A percentile compares a stretch with the other conserved stretches of the same genome.
phyloP scores from a whole-genome alignment of 192 early-diverging fungal species.

The Mortierella claussenii region DNA sequence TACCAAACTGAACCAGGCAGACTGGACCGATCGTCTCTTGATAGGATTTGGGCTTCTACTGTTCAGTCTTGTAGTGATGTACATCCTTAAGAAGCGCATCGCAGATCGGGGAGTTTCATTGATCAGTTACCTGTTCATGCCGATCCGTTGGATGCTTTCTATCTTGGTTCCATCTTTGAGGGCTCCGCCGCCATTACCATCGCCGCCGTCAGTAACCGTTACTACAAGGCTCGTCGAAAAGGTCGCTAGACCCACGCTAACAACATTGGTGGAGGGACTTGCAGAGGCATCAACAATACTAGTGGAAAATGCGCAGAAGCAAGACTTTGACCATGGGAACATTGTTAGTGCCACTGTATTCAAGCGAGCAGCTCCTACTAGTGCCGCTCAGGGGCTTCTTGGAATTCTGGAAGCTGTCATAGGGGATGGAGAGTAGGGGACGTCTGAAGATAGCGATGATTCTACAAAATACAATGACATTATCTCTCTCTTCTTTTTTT shows the following conservation, averaged over 20 bases:
- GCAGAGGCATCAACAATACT: neutral
- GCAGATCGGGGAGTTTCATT: slow-evolving; percentile 63
- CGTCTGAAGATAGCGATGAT: neutral
- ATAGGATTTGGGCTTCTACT: slow-evolving; percentile 69
- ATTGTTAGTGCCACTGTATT: neutral
- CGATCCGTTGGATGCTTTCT: slow-evolving; percentile 35
- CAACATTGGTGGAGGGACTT: slow-evolving; percentile 1
- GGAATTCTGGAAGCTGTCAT: slow-evolving; percentile 28
- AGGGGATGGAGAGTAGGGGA: slow-evolving; percentile 10
- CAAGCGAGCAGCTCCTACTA: slow-evolving; percentile 5
- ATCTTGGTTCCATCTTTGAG: slow-evolving; percentile 32
- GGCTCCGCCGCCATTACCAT: neutral
- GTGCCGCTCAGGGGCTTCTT: slow-evolving; percentile 24
- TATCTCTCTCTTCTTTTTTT: neutral
- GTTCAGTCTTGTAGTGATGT: slow-evolving; percentile 68
- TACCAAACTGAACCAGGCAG: slow-evolving; percentile 72
- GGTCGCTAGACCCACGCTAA: neutral
- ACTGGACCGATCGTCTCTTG: slow-evolving; percentile 73
- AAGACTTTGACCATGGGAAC: no score
- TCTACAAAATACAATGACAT: neutral
- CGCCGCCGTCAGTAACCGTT: neutral
- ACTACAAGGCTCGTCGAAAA: neutral
- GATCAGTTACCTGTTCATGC: slow-evolving; percentile 42
- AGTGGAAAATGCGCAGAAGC: neutral
- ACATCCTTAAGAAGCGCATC: slow-evolving; percentile 71